A percentile compares a stretch with the other conserved stretches of the same genome.
These are phyloP conservation scores for Quercus phellos DNA, from an alignment of 331 rosid species.

Conservation along the genomic window DNA sequence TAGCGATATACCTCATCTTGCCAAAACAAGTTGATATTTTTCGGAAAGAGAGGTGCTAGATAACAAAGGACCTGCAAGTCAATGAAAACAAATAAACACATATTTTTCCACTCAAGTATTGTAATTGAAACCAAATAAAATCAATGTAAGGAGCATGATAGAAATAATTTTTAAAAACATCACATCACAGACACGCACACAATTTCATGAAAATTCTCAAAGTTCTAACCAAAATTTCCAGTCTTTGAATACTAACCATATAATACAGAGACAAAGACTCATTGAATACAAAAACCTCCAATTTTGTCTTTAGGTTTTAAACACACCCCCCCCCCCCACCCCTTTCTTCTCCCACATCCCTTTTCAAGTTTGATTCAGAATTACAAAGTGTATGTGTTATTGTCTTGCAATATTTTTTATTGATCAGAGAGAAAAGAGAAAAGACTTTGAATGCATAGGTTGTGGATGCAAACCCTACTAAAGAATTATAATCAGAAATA, in stretches of 20 bases:
- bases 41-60: conserved; percentile 90
- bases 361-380: background rate
- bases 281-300: background rate
- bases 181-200: background rate
- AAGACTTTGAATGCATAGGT: too few relatives aligned
- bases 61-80: conserved; percentile 71
- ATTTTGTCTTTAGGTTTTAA: background rate
- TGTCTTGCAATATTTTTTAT: too few relatives aligned
- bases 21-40: conserved; percentile 76
- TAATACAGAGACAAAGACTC: background rate
- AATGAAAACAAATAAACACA: conserved; percentile 5
- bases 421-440: too few relatives aligned
- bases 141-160: background rate
- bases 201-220: background rate
- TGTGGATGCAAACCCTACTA: too few relatives aligned
- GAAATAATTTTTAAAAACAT: background rate
- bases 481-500: too few relatives aligned
- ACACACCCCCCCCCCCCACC: too few relatives aligned
- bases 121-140: background rate
- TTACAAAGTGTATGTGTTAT: too few relatives aligned
- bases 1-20: conserved; percentile 81
- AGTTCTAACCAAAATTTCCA: background rate
- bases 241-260: background rate
- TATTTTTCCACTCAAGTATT: conserved; percentile 10
- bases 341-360: too few relatives aligned